Evolutionary conservation across 1,284 basidiomycete genomes (phyloP).

Genomic region (Trametes versicolor): DNA sequence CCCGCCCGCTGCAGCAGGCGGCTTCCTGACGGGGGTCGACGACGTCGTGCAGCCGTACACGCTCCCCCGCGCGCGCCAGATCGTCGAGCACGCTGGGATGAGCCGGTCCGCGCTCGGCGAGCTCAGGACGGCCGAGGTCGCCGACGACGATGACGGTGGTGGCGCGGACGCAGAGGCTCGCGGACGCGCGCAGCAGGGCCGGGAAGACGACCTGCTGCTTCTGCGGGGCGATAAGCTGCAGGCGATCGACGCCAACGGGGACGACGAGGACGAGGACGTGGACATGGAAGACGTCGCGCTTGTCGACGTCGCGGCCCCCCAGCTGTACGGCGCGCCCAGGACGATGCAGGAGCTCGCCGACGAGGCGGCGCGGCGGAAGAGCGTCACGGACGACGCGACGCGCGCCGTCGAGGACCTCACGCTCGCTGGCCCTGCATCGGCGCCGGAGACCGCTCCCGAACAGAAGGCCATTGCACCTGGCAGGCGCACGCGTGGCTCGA

Average conservation of each 20-base stretch:
- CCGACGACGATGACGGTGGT: slow-evolving; percentile 18
- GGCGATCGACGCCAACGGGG: slow-evolving; percentile 15
- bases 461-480: slow-evolving; percentile 18
- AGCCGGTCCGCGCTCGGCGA: slow-evolving; percentile 27
- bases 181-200: slow-evolving; percentile 3
- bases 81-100: slow-evolving; percentile 35
- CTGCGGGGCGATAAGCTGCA: slow-evolving; percentile 8
- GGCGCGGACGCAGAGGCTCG: slow-evolving; percentile 9
- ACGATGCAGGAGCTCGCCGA: slow-evolving; percentile 77
- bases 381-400: slow-evolving; percentile 15
- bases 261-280: slow-evolving; percentile 43
- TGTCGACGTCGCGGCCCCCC: slow-evolving; percentile 16
- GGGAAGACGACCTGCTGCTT: neutral
- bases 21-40: slow-evolving; percentile 76
- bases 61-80: slow-evolving; percentile 65
- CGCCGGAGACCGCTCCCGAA: slow-evolving; percentile 9
- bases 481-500: slow-evolving; percentile 16
- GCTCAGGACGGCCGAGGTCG: slow-evolving; percentile 12
- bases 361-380: slow-evolving; percentile 42
- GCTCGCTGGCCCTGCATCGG: neutral
- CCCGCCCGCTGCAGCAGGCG: slow-evolving; percentile 52
- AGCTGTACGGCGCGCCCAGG: slow-evolving; percentile 52
- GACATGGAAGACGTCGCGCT: slow-evolving; percentile 46
- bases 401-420: slow-evolving; percentile 23
- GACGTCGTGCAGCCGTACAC: slow-evolving; percentile 76